A percentile compares a stretch with the other conserved stretches of the same genome.
Conservation (phyloP, 352 stramenopile genomes). For the Elongisporangium undulatum region DNA sequence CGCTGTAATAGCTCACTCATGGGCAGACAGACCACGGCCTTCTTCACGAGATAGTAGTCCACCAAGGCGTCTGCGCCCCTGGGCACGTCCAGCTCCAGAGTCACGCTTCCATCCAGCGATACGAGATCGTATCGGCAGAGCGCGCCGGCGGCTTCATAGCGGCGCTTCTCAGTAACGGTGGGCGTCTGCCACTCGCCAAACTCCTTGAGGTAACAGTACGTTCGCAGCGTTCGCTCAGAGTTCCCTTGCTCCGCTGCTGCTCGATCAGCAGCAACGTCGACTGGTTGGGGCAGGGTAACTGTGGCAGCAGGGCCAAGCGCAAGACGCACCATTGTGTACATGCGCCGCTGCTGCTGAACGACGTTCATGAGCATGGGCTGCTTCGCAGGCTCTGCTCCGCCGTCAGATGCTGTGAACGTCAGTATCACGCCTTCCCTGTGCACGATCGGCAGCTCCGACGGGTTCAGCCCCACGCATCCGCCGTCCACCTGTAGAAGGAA, state of each 20-base stretch:
- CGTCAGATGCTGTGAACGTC: conserved; percentile 13
- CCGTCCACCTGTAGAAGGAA: conserved; percentile 19
- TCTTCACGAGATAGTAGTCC: conserved; percentile 65
- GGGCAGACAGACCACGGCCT: conserved; percentile 28
- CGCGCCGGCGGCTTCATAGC: conserved; percentile 16
- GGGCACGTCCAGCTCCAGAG: conserved; percentile 49
- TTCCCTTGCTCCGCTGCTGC: neutral
- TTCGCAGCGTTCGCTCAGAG: conserved; percentile 18
- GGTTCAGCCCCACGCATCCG: conserved; percentile 16
- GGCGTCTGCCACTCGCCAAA: conserved; percentile 48
- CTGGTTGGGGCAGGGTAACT: neutral
- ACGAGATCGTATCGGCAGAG: conserved; percentile 44
- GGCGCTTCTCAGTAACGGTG: conserved; percentile 26
- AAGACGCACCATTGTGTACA: conserved; percentile 53
- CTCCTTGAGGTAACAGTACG: conserved; percentile 52
- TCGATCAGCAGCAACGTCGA: neutral
- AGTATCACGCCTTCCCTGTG: conserved; percentile 21
- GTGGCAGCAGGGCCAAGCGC: neutral
- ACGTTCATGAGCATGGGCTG: conserved; percentile 62
- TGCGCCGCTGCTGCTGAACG: conserved; percentile 36
- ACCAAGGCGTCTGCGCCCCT: conserved; percentile 37
- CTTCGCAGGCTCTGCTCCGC: conserved; percentile 8
- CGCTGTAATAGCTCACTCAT: conserved; percentile 46
- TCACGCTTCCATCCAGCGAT: conserved; percentile 42
- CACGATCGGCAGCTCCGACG: conserved; percentile 20